A percentile compares a stretch with the other conserved stretches of the same genome.
Conservation (phyloP, 139 green algal species). For the Zygnema cylindricum region DNA sequence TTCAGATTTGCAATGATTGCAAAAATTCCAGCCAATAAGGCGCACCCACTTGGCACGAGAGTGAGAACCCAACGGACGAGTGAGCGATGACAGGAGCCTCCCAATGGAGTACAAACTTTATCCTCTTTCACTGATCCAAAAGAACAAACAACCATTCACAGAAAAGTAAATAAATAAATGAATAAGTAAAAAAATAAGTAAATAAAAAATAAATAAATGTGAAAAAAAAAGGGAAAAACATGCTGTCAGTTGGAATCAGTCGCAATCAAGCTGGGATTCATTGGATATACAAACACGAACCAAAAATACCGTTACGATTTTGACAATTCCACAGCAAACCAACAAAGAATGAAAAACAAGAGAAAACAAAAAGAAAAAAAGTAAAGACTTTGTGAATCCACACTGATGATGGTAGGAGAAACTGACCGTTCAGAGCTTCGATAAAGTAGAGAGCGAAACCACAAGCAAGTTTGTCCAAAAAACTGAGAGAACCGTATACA, state of each 20-base stretch:
- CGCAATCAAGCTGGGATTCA: neutral
- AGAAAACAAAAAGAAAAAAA: neutral
- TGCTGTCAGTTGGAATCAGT: neutral
- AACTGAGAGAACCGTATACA: conserved; percentile 56
- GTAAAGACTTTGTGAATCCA: neutral
- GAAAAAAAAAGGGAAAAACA: neutral
- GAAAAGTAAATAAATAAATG: neutral
- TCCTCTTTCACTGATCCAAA: neutral
- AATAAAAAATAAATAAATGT: neutral
- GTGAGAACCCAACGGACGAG: conserved; percentile 22
- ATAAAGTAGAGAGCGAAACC: conserved; percentile 42
- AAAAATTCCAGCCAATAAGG: neutral
- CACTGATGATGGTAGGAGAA: neutral
- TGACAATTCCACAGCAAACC: neutral
- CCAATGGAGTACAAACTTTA: neutral
- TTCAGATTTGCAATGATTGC: conserved; percentile 15
- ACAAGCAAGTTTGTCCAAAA: conserved; percentile 56
- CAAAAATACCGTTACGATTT: neutral
- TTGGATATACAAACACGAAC: neutral
- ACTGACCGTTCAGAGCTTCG: conserved; percentile 40
- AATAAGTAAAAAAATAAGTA: neutral
- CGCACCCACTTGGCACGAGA: conserved; percentile 27
- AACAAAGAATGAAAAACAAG: neutral
- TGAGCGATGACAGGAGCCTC: conserved; percentile 6
- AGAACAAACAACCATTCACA: neutral